These are phyloP conservation scores for Cardamine chenopodiifolia DNA, from an alignment of 345 rosid species.

Conservation along the genomic window DNA sequence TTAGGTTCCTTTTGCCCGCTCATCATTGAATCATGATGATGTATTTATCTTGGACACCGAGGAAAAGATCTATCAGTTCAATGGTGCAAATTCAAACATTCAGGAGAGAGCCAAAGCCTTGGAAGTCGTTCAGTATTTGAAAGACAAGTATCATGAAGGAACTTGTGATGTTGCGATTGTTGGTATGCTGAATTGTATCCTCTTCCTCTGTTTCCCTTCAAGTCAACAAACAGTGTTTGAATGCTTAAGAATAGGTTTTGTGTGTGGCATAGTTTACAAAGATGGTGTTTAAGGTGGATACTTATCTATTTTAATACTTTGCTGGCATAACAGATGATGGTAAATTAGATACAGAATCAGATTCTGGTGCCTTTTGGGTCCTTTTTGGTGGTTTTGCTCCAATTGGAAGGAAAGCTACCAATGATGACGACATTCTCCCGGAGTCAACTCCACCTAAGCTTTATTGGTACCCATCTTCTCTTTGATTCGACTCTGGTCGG, in stretches of 20 bases:
- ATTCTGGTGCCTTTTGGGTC: conserved; percentile 94
- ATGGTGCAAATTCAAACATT: conserved; percentile 94
- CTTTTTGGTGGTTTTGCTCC: conserved; percentile 89
- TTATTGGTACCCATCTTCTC: conserved; percentile 56
- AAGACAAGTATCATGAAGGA: conserved; percentile 89
- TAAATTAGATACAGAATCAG: conserved; percentile 91
- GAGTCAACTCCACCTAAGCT: conserved; percentile 82
- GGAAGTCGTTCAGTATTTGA: conserved; percentile 91
- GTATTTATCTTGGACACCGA: conserved; percentile 89
- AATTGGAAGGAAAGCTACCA: conserved; percentile 79
- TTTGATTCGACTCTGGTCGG: conserved; percentile 4
- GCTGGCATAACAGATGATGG: conserved; percentile 69
- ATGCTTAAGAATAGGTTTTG: conserved; percentile 3
- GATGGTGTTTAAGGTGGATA: conserved; percentile 22
- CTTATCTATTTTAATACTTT: conserved; percentile 33
- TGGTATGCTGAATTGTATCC: conserved; percentile 53
- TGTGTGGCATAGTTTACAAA: conserved; percentile 15
- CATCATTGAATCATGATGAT: conserved; percentile 96
- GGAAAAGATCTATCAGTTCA: conserved; percentile 93
- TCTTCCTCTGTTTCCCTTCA: conserved; percentile 6
- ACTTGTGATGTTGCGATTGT: conserved; percentile 76
- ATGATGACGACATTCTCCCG: conserved; percentile 73
- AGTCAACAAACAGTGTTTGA: background rate
- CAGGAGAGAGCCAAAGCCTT: conserved; percentile 98
- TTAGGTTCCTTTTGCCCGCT: conserved; percentile 90